Evolutionary conservation across 352 stramenopile species (phyloP).

Genomic region (Globisporangium emineosum): DNA sequence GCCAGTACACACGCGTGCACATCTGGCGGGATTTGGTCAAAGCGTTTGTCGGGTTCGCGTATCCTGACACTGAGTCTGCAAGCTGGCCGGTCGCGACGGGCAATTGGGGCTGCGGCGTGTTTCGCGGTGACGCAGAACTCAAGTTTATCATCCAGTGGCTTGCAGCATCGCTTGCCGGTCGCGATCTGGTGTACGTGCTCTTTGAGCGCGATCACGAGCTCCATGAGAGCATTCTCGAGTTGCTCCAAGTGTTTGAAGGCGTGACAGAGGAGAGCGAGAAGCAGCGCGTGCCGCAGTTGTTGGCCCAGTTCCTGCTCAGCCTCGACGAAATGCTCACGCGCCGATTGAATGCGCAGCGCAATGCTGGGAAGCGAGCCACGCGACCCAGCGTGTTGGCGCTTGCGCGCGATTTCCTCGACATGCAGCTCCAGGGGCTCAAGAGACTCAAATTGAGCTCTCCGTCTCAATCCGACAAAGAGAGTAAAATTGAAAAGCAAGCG

Average conservation of each 20-base stretch:
- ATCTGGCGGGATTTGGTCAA: slow-evolving; percentile 72
- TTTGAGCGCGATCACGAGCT: slow-evolving; percentile 47
- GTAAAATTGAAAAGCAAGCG: neutral
- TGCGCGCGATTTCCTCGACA: slow-evolving; percentile 11
- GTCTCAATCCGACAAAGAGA: neutral
- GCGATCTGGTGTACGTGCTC: slow-evolving; percentile 58
- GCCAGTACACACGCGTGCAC: slow-evolving; percentile 44
- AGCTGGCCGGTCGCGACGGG: slow-evolving; percentile 67
- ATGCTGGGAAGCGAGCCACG: slow-evolving; percentile 1
- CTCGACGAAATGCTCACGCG: slow-evolving; percentile 7
- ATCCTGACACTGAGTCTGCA: slow-evolving; percentile 20
- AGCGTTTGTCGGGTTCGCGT: slow-evolving; percentile 59
- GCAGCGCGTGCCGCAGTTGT: slow-evolving; percentile 1
- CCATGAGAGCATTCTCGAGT: slow-evolving; percentile 31
- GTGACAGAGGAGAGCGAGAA: slow-evolving; percentile 6
- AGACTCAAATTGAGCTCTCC: slow-evolving; percentile 7
- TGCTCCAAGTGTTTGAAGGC: slow-evolving; percentile 15
- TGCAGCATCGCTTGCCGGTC: slow-evolving; percentile 47
- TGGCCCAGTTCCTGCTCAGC: slow-evolving; percentile 14
- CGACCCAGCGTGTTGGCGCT: slow-evolving; percentile 16
- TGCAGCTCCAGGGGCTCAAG: slow-evolving; percentile 13
- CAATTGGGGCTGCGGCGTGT: slow-evolving; percentile 85
- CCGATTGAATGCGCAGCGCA: neutral
- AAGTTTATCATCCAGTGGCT: slow-evolving; percentile 86
- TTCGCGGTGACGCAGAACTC: slow-evolving; percentile 64